A percentile compares a stretch with the other conserved stretches of the same genome.
Evolutionary conservation across 805 yeast species (phyloP).

Genomic region (Diddensiella transvaalensis): DNA sequence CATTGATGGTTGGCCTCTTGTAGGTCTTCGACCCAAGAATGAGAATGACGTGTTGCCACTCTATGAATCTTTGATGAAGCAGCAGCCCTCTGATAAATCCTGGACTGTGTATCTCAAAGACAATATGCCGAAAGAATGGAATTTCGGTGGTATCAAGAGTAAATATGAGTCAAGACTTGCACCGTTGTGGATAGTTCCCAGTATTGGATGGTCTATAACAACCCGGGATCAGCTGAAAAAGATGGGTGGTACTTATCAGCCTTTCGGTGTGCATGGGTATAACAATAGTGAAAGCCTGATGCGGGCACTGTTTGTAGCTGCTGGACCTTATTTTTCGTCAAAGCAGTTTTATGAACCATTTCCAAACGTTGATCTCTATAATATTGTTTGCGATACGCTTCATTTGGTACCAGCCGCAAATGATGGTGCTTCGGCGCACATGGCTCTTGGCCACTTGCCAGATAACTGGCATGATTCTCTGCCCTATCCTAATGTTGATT

Average conservation of each 20-base stretch:
- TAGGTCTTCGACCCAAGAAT: constrained; percentile 61
- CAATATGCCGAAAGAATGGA: constrained; percentile 50
- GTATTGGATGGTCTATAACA: constrained; percentile 72
- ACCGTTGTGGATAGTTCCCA: constrained; percentile 81
- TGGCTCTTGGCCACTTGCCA: constrained; percentile 24
- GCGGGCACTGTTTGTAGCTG: constrained; percentile 77
- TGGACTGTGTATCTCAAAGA: constrained; percentile 52
- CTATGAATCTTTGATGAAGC: constrained; percentile 28
- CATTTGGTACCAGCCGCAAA: constrained; percentile 50
- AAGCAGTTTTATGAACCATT: constrained; percentile 55
- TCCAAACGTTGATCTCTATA: constrained; percentile 67
- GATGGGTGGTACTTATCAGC: constrained; percentile 48
- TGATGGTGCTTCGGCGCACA: constrained; percentile 45
- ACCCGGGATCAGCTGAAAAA: constrained; percentile 55
- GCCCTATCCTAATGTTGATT: constrained; percentile 33
- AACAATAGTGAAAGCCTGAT: constrained; percentile 71
- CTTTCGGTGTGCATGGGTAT: constrained; percentile 83
- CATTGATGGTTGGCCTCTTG: constrained; percentile 82
- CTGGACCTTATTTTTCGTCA: constrained; percentile 69
- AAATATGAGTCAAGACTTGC: constrained; percentile 62
- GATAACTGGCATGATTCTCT: constrained; percentile 28
- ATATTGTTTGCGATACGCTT: constrained; percentile 66
- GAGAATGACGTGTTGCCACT: constrained; percentile 43
- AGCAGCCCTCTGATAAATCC: constrained; percentile 22
- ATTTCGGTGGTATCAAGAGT: constrained; percentile 48